A percentile compares a stretch with the other conserved stretches of the same genome.
phyloP scores from a whole-genome alignment of 2,329 filamentous ascomycete species.

The Epichloe uncinata region DNA sequence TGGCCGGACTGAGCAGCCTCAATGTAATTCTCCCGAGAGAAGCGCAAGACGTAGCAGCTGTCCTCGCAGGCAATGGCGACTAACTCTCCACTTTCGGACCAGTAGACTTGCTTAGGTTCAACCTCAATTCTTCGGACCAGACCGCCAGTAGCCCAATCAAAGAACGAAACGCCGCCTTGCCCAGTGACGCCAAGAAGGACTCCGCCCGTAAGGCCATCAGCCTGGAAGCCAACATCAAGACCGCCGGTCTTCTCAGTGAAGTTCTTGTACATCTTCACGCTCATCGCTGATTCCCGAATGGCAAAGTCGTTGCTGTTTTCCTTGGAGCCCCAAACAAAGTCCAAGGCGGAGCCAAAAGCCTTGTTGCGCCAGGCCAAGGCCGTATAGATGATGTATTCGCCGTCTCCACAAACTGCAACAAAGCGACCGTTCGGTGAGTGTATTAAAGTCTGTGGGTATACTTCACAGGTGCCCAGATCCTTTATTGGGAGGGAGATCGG shows the following conservation, averaged over 20 bases:
- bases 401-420: slow-evolving; percentile 72
- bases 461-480: slow-evolving; percentile 89
- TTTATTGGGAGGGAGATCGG: slow-evolving; percentile 81
- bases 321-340: slow-evolving; percentile 95
- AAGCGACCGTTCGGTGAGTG: slow-evolving; percentile 95
- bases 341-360: slow-evolving; percentile 85
- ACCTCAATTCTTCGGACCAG: slow-evolving; percentile 87
- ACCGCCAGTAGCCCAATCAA: slow-evolving; percentile 85
- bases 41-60: slow-evolving; percentile 86
- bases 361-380: slow-evolving; percentile 95
- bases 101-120: slow-evolving; percentile 67
- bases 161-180: slow-evolving; percentile 88
- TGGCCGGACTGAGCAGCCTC: slow-evolving; percentile 71
- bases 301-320: slow-evolving; percentile 98
- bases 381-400: slow-evolving; percentile 98
- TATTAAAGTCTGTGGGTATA: slow-evolving; percentile 86
- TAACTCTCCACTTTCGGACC: slow-evolving; percentile 92
- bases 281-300: slow-evolving; percentile 86
- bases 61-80: slow-evolving; percentile 90
- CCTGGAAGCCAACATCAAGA: slow-evolving; percentile 88
- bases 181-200: slow-evolving; percentile 88
- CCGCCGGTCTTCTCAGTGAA: slow-evolving; percentile 85
- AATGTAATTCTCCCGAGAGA: slow-evolving; percentile 77
- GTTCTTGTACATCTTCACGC: slow-evolving; percentile 95
- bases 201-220: slow-evolving; percentile 80